phyloP scores from a whole-genome alignment of 202 grass and related monocot genomes.

The Eragrostis tef region DNA sequence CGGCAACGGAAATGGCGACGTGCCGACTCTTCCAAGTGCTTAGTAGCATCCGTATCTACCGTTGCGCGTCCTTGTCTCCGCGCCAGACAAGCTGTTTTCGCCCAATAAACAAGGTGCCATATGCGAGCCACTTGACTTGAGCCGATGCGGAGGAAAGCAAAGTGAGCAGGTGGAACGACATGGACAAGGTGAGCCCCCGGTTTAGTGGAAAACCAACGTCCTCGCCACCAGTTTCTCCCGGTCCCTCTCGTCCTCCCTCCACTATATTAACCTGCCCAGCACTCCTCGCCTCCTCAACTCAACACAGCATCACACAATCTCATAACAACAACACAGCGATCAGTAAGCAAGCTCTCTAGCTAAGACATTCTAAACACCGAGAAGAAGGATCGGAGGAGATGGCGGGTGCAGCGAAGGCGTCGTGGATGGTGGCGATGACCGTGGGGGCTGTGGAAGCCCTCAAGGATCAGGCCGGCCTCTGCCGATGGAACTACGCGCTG shows the following conservation, averaged over 20 bases:
- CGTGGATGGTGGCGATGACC: conserved; percentile 62
- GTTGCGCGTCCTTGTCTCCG: too few species aligned
- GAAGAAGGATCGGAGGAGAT: conserved; percentile 1
- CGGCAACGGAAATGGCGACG: too few species aligned
- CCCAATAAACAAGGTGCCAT: too few species aligned
- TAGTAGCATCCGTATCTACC: too few species aligned
- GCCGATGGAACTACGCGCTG: conserved; percentile 77
- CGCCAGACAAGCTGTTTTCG: too few species aligned
- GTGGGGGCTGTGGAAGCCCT: conserved; percentile 68
- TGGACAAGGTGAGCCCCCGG: too few species aligned
- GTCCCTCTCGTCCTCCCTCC: background rate
- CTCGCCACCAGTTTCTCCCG: conserved; percentile 34
- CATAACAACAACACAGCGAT: background rate
- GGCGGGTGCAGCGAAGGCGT: conserved; percentile 49
- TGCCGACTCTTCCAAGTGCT: too few species aligned
- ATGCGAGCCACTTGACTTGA: too few species aligned
- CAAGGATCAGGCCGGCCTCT: conserved; percentile 70
- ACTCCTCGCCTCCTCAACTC: background rate
- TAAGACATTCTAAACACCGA: background rate
- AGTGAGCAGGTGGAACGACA: too few species aligned
- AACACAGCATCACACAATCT: background rate
- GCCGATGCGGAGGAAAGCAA: too few species aligned
- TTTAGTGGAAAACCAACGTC: conserved; percentile 35
- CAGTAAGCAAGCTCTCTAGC: too few species aligned
- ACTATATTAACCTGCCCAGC: background rate